phyloP scores from a whole-genome alignment of 352 stramenopile genomes.

The Pythium pyrilobum region DNA sequence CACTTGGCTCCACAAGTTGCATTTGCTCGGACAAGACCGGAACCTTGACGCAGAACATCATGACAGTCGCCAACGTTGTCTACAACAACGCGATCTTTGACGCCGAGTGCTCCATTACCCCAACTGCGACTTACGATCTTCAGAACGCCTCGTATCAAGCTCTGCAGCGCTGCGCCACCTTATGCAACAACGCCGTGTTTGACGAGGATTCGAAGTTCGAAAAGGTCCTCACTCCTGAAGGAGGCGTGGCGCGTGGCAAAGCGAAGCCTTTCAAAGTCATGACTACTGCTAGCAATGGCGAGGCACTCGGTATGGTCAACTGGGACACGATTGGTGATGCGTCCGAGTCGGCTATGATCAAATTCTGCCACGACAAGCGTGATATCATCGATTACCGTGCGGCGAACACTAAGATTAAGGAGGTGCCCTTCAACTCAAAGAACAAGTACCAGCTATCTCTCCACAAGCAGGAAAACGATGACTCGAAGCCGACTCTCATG shows the following conservation, averaged over 20 bases:
- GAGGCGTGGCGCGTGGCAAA: constrained; percentile 36
- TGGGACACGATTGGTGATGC: constrained; percentile 75
- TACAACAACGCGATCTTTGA: constrained; percentile 79
- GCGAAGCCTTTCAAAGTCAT: constrained; percentile 58
- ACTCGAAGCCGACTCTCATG: constrained; percentile 52
- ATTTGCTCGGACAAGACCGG: constrained; percentile 92
- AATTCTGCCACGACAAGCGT: constrained; percentile 71
- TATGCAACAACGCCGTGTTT: constrained; percentile 81
- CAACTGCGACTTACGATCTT: constrained; percentile 28
- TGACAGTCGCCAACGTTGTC: constrained; percentile 79
- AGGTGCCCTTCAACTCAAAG: constrained; percentile 82
- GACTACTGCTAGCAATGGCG: constrained; percentile 32
- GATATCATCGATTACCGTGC: constrained; percentile 68
- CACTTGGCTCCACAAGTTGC: constrained; percentile 70
- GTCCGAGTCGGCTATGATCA: constrained; percentile 83
- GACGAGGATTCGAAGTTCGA: constrained; percentile 81
- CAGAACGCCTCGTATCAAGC: constrained; percentile 37
- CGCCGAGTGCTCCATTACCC: constrained; percentile 70
- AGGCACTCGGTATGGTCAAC: constrained; percentile 39
- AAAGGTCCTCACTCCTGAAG: constrained; percentile 39
- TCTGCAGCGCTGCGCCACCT: constrained; percentile 55
- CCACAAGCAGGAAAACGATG: constrained; percentile 75
- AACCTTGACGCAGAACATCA: constrained; percentile 86
- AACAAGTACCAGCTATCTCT: constrained; percentile 86
- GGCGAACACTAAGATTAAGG: constrained; percentile 71